These are phyloP conservation scores for Zopfochytrium polystomum DNA, from an alignment of 371 early-diverging fungal species.

Conservation along the genomic window DNA sequence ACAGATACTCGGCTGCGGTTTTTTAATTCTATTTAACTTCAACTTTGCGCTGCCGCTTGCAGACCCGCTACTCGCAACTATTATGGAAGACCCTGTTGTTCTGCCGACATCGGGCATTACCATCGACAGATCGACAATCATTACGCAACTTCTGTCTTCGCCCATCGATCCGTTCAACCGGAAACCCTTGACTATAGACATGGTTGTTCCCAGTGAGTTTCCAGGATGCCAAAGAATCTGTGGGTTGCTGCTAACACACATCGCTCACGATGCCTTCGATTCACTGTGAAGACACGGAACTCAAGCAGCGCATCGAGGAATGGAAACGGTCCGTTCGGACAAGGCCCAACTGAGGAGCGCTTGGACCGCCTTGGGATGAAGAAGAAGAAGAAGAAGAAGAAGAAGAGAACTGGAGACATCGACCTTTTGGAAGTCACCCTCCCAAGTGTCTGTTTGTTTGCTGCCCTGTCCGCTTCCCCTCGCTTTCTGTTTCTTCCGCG, in stretches of 20 bases:
- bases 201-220: conserved; percentile 38
- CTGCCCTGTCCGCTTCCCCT: too few species aligned
- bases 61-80: conserved; percentile 89
- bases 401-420: too few species aligned
- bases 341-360: too few species aligned
- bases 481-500: too few species aligned
- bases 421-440: too few species aligned
- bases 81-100: conserved; percentile 98
- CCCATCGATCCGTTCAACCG: conserved; percentile 83
- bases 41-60: conserved; percentile 25
- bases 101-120: conserved; percentile 82
- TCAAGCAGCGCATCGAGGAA: conserved; percentile 32
- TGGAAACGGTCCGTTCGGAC: too few species aligned
- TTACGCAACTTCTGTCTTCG: conserved; percentile 89
- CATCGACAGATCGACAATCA: conserved; percentile 92
- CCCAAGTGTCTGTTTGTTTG: too few species aligned
- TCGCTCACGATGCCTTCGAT: background rate
- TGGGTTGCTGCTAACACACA: background rate
- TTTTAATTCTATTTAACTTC: background rate
- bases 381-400: too few species aligned
- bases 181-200: conserved; percentile 41
- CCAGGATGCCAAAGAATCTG: background rate
- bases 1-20: background rate
- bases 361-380: too few species aligned
- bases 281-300: conserved; percentile 30